phyloP scores from a whole-genome alignment of 2,329 filamentous ascomycete species.

The Pezicula carpinea region DNA sequence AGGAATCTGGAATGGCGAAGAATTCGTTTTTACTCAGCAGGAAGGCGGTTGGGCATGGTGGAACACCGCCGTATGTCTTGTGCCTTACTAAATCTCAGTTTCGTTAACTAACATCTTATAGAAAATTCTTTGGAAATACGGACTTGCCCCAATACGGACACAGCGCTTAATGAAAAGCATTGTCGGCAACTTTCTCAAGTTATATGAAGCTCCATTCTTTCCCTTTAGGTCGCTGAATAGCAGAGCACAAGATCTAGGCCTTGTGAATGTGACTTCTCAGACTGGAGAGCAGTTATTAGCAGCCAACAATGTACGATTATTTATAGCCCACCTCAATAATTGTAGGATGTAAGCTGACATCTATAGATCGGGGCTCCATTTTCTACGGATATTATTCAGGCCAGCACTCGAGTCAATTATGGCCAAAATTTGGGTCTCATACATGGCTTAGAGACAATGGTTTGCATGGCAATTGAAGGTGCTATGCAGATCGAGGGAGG shows the following conservation, averaged over 20 bases:
- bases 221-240: slow-evolving; percentile 76
- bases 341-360: slow-evolving; percentile 6
- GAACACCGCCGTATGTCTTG: slow-evolving; percentile 49
- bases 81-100: background rate
- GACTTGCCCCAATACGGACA: slow-evolving; percentile 69
- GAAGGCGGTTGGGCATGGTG: slow-evolving; percentile 66
- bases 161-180: slow-evolving; percentile 67
- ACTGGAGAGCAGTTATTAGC: slow-evolving; percentile 72
- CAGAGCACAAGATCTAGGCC: slow-evolving; percentile 60
- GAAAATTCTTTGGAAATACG: slow-evolving; percentile 83
- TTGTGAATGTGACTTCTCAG: slow-evolving; percentile 60
- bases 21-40: slow-evolving; percentile 65
- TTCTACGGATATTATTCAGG: slow-evolving; percentile 78
- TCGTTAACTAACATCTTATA: background rate
- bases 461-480: slow-evolving; percentile 82
- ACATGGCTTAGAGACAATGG: slow-evolving; percentile 85
- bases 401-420: slow-evolving; percentile 90
- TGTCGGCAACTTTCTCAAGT: slow-evolving; percentile 66
- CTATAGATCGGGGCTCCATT: slow-evolving; percentile 59
- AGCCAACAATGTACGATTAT: slow-evolving; percentile 48
- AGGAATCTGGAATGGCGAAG: slow-evolving; percentile 78
- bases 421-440: slow-evolving; percentile 83
- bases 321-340: background rate
- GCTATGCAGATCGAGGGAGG: slow-evolving; percentile 76
- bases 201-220: slow-evolving; percentile 80